Conservation (phyloP, 352 stramenopile species). For the Globisporangium spiculum region DNA sequence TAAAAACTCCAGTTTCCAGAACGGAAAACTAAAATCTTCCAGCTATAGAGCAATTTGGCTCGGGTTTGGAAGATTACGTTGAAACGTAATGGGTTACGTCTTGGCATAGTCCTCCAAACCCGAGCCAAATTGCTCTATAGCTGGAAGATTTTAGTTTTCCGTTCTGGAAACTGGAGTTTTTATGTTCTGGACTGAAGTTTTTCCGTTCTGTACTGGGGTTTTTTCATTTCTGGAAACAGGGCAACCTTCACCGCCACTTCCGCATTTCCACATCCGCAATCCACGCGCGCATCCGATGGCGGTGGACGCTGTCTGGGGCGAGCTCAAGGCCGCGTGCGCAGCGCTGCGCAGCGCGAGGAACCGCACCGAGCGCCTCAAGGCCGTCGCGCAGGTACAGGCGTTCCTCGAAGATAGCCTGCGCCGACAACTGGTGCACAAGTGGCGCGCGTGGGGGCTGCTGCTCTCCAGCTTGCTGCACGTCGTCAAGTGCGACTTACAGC, state of each 20-base stretch:
- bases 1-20: no score
- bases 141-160: no score
- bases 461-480: slow-evolving; percentile 46
- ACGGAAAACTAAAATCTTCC: no score
- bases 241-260: background rate
- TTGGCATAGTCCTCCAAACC: no score
- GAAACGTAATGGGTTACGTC: no score
- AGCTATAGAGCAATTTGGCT: no score
- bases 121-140: no score
- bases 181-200: no score
- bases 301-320: slow-evolving; percentile 37
- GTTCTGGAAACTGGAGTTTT: no score
- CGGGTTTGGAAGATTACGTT: no score
- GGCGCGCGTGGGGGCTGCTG: slow-evolving; percentile 65
- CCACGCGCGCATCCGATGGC: background rate
- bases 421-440: slow-evolving; percentile 64
- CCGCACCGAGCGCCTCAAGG: slow-evolving; percentile 27
- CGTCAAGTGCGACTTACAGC: slow-evolving; percentile 45
- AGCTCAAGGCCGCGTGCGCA: slow-evolving; percentile 42
- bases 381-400: slow-evolving; percentile 37
- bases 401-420: slow-evolving; percentile 51
- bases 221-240: no score
- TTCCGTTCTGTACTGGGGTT: no score
- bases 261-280: background rate
- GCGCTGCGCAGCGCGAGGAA: slow-evolving; percentile 44